Percentiles rank a stretch among this genome's conserved stretches.
phyloP scores from a whole-genome alignment of 2,329 filamentous ascomycete species.

The Paraconiothyrium brasiliense region DNA sequence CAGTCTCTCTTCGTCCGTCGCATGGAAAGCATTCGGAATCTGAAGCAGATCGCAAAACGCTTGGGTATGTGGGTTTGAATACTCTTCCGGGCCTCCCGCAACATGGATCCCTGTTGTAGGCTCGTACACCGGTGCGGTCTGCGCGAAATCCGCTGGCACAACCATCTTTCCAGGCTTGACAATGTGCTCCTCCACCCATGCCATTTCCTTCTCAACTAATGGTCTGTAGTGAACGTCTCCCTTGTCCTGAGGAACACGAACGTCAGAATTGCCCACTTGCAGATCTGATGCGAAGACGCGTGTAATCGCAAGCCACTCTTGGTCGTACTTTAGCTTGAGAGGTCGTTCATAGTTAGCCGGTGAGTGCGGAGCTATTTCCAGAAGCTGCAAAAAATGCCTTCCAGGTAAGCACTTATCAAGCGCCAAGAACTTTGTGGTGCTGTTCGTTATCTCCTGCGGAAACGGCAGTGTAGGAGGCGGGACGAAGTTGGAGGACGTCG shows the following conservation, averaged over 20 bases:
- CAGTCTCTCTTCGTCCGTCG: constrained; percentile 72
- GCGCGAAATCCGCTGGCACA: constrained; percentile 80
- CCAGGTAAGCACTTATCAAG: constrained; percentile 89
- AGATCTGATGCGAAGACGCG: constrained; percentile 75
- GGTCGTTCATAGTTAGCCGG: constrained; percentile 53
- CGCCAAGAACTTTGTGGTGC: constrained; percentile 82
- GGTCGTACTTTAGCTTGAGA: constrained; percentile 79
- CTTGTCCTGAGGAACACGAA: constrained; percentile 65
- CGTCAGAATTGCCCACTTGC: constrained; percentile 65
- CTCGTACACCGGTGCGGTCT: constrained; percentile 78
- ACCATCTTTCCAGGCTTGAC: constrained; percentile 68
- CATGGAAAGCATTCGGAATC: constrained; percentile 79
- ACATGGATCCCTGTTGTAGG: constrained; percentile 65
- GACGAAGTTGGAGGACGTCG: constrained; percentile 21
- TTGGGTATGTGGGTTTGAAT: constrained; percentile 87
- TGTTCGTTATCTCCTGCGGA: constrained; percentile 79
- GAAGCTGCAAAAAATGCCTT: constrained; percentile 82
- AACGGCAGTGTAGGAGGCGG: constrained; percentile 59
- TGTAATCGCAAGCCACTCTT: constrained; percentile 94
- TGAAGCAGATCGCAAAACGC: constrained; percentile 80
- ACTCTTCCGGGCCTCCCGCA: constrained; percentile 75
- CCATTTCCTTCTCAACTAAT: constrained; percentile 73
- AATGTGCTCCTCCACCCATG: constrained; percentile 85
- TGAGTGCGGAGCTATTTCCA: constrained; percentile 56
- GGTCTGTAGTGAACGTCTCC: constrained; percentile 74